phyloP scores from a whole-genome alignment of 1,139 yeast species.

The Suhomyces bribrorum region DNA sequence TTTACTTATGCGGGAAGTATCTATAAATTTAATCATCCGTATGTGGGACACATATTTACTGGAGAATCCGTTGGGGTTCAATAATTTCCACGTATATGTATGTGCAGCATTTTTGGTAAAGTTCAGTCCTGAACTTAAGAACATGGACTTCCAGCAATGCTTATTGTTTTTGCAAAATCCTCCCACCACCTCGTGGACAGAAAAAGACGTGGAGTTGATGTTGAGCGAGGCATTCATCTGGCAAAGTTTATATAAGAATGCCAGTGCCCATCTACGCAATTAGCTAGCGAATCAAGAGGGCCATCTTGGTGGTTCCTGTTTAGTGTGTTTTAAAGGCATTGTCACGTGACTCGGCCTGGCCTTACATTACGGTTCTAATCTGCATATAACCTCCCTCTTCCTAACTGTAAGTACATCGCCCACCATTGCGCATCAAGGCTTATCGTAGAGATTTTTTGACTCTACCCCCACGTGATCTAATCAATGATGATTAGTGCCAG shows the following conservation, averaged over 20 bases:
- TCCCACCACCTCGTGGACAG: constrained; percentile 85
- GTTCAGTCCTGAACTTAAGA: constrained; percentile 74
- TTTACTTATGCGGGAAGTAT: constrained; percentile 88
- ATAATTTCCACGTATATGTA: constrained; percentile 92
- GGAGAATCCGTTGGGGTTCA: constrained; percentile 85
- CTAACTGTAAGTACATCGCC: too few relatives aligned
- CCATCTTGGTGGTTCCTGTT: too few relatives aligned
- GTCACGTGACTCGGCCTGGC: too few relatives aligned
- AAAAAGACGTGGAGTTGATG: constrained; percentile 86
- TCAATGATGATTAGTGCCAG: constrained; percentile 3
- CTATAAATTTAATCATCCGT: constrained; percentile 73
- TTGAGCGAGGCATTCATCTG: constrained; percentile 95
- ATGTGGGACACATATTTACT: constrained; percentile 99
- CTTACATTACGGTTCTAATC: too few relatives aligned
- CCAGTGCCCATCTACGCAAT: constrained; percentile 70
- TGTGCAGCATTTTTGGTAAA: constrained; percentile 96
- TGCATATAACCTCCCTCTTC: too few relatives aligned
- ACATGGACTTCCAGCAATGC: constrained; percentile 94
- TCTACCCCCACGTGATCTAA: constrained; percentile 13
- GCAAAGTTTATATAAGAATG: constrained; percentile 90
- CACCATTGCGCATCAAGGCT: neutral
- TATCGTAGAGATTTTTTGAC: constrained; percentile 9
- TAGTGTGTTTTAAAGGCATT: too few relatives aligned
- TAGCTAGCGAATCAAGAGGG: neutral
- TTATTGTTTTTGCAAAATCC: constrained; percentile 86